Percentiles rank a stretch among this genome's conserved stretches.
These are phyloP conservation scores for Firmiana major DNA, from an alignment of 345 rosid genomes.

Conservation along the genomic window DNA sequence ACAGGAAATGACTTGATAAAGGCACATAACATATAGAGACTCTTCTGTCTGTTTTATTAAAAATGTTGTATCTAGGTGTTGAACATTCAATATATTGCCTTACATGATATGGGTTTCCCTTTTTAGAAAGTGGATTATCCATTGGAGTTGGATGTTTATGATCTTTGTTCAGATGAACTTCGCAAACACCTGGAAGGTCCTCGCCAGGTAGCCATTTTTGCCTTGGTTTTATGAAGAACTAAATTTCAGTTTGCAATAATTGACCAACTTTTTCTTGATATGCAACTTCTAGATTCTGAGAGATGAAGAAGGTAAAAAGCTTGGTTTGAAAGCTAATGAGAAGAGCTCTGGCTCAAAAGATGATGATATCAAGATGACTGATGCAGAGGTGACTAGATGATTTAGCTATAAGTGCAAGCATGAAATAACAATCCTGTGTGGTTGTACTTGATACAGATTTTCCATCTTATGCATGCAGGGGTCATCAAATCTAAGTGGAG, in stretches of 20 bases:
- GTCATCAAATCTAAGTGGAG: constrained; percentile 57
- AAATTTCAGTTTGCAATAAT: neutral
- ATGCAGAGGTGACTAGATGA: constrained; percentile 55
- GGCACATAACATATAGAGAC: neutral
- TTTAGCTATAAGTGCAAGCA: neutral
- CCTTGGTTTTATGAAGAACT: constrained; percentile 12
- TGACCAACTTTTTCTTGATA: neutral
- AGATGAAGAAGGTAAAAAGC: no score
- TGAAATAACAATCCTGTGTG: neutral
- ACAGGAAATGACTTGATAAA: neutral
- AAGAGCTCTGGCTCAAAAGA: constrained; percentile 54
- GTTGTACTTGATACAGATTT: neutral
- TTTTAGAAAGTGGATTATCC: constrained; percentile 97
- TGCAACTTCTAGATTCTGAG: constrained; percentile 53
- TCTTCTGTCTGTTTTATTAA: neutral
- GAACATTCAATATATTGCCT: constrained; percentile 6
- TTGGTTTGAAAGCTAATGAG: constrained; percentile 58
- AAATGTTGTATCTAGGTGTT: neutral
- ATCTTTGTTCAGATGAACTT: constrained; percentile 87
- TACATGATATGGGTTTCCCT: constrained; percentile 6
- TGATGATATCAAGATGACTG: constrained; percentile 66
- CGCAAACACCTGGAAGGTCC: constrained; percentile 72
- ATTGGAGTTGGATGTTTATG: constrained; percentile 83
- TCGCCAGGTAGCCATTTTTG: constrained; percentile 58
- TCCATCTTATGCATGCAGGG: constrained; percentile 40